Conservation (phyloP, 2,329 filamentous ascomycete genomes). For the Dactylonectria estremocensis region DNA sequence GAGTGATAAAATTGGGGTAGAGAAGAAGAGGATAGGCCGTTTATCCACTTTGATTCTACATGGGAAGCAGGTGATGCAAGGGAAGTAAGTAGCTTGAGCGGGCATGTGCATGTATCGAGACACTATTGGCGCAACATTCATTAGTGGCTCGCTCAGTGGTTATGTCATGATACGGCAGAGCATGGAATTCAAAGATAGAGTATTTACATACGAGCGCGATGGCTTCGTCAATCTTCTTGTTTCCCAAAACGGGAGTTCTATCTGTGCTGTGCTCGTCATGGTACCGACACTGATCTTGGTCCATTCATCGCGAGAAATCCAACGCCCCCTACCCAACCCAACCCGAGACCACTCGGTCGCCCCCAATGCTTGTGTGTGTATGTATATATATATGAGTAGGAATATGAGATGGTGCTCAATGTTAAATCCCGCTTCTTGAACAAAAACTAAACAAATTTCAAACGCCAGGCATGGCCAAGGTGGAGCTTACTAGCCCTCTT, state of each 20-base stretch:
- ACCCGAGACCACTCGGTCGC: slow-evolving; percentile 2
- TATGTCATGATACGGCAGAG: neutral
- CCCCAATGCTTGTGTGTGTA: slow-evolving; percentile 15
- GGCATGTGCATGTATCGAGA: too few species aligned
- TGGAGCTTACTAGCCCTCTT: neutral
- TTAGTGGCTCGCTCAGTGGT: too few species aligned
- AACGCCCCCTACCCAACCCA: slow-evolving; percentile 21
- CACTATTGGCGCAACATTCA: too few species aligned
- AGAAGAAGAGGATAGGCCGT: neutral
- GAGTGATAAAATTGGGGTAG: too few species aligned
- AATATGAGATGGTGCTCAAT: neutral
- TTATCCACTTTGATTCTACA: too few species aligned
- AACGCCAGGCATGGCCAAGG: slow-evolving; percentile 21
- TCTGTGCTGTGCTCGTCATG: slow-evolving; percentile 15
- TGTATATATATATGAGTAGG: slow-evolving; percentile 21
- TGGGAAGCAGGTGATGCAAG: too few species aligned
- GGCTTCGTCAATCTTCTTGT: slow-evolving; percentile 11
- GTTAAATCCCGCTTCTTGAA: neutral
- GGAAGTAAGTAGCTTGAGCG: too few species aligned
- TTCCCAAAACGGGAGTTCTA: slow-evolving; percentile 21
- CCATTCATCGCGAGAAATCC: slow-evolving; percentile 12
- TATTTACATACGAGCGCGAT: neutral
- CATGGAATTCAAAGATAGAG: neutral
- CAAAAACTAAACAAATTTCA: slow-evolving; percentile 4
- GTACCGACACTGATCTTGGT: neutral